Evolutionary conservation across 805 yeast genomes (phyloP), one percentile per base, ranked within the genome.

Genomic region (Saturnispora galanensis): DNA sequence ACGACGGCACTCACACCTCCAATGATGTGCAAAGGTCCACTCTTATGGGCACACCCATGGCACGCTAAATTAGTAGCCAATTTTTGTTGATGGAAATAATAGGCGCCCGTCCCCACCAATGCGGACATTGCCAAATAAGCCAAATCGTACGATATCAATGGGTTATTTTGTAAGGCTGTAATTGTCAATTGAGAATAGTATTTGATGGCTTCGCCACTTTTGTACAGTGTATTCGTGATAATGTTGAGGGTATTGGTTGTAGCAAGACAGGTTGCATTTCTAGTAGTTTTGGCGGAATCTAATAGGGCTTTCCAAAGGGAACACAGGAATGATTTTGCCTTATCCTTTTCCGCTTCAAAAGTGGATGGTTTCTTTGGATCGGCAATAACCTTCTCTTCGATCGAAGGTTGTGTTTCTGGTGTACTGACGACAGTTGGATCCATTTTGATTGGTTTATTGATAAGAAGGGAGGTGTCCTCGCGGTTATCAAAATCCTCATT

Each of bases 141-240:
- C 4, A 37, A 26, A 37, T 49, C 44, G n/a, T 49, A 49, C 6
- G 48, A 35, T 7, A 42, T 29, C 16, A 47, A 35, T 10, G 46
- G 50, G n/a, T 49, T 32, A 31, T 41, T 38, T 6, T 36, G 41
- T 4, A 42, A 17, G 8, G 31, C 31, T 13, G 35, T 18, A 2
- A 21, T 21, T 2, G 26, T 21, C 26, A 21, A 21, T 5, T 35
- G 31, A 11, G 31, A 36, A 29, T 36, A 30, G 11, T 30, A 42
- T 10, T 15, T 30, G 11, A 42, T 39, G 5, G 34, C 35, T 21
- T 34, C 40, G 11, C 33, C n/a, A 11, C 37, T 30, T 31, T 43
- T 46, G 10, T 44, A 29, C 13, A 44, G 16, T 13, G 35, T 13
- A 6, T 39, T 35, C 3, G 28, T 15, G 12, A 31, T 17, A 12